A percentile compares a stretch with the other conserved stretches of the same genome.
Conservation (phyloP, 73 alveolate genomes). For the Durusdinium trenchii region DNA sequence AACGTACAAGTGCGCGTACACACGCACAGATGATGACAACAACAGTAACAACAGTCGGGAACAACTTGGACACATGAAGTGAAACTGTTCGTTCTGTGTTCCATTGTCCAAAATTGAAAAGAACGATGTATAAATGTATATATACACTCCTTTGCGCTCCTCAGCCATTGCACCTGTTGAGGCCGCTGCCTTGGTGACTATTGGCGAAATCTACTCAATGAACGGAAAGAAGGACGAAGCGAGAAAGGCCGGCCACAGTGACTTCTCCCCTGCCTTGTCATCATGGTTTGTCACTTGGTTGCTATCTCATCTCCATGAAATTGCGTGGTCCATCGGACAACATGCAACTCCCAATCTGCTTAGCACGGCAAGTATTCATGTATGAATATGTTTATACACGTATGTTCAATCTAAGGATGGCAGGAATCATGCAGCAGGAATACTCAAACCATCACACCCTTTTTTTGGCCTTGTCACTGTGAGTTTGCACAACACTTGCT, state of each 20-base stretch:
- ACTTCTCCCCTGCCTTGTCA: no score
- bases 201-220: conserved; percentile 93
- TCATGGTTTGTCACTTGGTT: neutral
- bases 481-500: neutral
- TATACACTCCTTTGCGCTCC: neutral
- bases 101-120: neutral
- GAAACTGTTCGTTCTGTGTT: neutral
- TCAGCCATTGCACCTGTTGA: neutral
- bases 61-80: neutral
- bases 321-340: no score
- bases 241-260: conserved; percentile 68
- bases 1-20: no score
- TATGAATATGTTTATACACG: no score
- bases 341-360: no score
- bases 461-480: no score
- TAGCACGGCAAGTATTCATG: no score
- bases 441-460: neutral
- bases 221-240: conserved; percentile 77
- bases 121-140: neutral
- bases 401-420: no score
- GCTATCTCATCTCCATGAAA: neutral
- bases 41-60: no score
- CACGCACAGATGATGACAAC: no score
- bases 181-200: conserved; percentile 90
- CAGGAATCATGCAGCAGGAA: no score